Conservation (phyloP, 768 basidiomycete genomes). For the Gymnopilus junonius region DNA sequence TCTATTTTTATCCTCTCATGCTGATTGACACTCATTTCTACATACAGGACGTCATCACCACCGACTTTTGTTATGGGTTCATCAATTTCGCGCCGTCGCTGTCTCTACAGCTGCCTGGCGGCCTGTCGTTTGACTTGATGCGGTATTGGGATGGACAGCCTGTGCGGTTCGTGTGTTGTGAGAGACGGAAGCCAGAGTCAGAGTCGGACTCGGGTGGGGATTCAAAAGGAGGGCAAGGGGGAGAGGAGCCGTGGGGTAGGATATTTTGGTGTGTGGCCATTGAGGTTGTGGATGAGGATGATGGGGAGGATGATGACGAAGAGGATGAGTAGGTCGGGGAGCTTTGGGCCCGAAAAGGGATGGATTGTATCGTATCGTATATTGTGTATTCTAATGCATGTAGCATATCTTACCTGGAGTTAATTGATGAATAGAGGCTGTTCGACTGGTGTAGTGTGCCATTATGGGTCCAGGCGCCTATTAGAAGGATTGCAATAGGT, state of each 20-base stretch:
- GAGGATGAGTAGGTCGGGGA: constrained; percentile 28
- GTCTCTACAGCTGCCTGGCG: constrained; percentile 78
- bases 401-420: too few relatives aligned
- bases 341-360: too few relatives aligned
- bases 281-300: constrained; percentile 44
- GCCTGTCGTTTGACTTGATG: constrained; percentile 80
- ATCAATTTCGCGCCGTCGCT: constrained; percentile 71
- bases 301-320: background rate
- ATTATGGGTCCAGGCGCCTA: too few relatives aligned
- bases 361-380: too few relatives aligned
- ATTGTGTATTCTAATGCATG: too few relatives aligned
- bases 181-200: constrained; percentile 33
- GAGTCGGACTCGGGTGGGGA: constrained; percentile 7
- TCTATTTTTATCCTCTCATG: background rate
- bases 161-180: constrained; percentile 85
- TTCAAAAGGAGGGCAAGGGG: too few relatives aligned
- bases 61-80: constrained; percentile 89
- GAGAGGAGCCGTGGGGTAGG: constrained; percentile 47
- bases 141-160: constrained; percentile 96
- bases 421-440: too few relatives aligned
- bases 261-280: constrained; percentile 63
- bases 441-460: too few relatives aligned
- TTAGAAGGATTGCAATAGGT: too few relatives aligned
- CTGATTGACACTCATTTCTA: background rate
- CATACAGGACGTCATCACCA: constrained; percentile 69